Percentiles rank a stretch among this genome's conserved stretches.
These are phyloP conservation scores for Trichoderma harzianum DNA, from an alignment of 2,329 filamentous ascomycete species.

Conservation along the genomic window DNA sequence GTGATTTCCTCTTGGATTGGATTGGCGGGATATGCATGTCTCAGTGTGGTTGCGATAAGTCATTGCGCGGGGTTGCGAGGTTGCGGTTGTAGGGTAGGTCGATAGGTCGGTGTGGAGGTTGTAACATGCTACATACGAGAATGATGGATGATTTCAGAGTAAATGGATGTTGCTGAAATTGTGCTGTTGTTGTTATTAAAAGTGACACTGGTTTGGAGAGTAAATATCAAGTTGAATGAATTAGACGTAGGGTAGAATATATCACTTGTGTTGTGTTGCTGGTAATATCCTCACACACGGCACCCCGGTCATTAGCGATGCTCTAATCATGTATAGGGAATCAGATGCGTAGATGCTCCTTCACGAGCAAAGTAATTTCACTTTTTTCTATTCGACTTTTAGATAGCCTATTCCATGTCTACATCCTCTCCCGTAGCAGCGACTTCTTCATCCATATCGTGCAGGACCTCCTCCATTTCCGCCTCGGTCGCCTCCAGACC, in stretches of 20 bases:
- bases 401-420: constrained; percentile 11
- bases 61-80: neutral
- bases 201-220: neutral
- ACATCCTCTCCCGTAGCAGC: constrained; percentile 25
- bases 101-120: too few species aligned
- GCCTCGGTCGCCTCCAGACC: constrained; percentile 62
- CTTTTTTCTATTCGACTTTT: neutral
- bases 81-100: neutral
- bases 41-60: neutral
- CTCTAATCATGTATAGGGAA: neutral
- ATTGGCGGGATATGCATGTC: constrained; percentile 2
- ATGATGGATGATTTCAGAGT: neutral
- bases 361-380: neutral
- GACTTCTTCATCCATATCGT: constrained; percentile 41
- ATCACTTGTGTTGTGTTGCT: neutral
- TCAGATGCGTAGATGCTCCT: neutral
- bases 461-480: constrained; percentile 54
- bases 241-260: neutral
- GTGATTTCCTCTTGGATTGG: neutral
- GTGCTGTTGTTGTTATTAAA: neutral
- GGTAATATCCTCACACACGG: neutral
- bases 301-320: neutral
- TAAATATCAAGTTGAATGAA: neutral
- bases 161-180: neutral
- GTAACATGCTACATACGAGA: neutral